A percentile compares a stretch with the other conserved stretches of the same genome.
phyloP scores from a whole-genome alignment of 371 early-diverging fungal species.

The Actinomortierella ambigua region DNA sequence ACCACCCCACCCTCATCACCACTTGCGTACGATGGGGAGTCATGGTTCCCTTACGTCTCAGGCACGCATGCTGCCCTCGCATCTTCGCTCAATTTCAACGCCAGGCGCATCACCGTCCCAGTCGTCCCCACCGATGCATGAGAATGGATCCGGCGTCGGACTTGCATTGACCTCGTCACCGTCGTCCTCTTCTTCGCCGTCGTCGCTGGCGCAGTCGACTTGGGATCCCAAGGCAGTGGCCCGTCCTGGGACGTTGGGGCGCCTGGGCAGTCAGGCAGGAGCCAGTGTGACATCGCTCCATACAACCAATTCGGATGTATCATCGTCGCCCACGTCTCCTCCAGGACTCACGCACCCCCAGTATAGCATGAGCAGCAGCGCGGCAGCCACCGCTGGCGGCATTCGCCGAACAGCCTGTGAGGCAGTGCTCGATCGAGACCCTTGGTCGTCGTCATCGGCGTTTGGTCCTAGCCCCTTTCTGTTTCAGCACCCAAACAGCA shows the following conservation, averaged over 20 bases:
- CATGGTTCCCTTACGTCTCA: constrained; percentile 22
- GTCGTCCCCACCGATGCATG: constrained; percentile 17
- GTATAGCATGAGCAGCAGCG: constrained; percentile 9
- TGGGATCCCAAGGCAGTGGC: constrained; percentile 33
- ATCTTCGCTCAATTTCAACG: constrained; percentile 35
- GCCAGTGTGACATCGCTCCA: constrained; percentile 30
- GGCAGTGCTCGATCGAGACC: constrained; percentile 12
- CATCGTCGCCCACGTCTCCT: constrained; percentile 39
- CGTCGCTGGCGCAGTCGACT: background rate
- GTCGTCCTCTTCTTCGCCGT: constrained; percentile 1
- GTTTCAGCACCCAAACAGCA: no score
- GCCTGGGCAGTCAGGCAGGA: constrained; percentile 38
- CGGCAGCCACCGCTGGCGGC: background rate
- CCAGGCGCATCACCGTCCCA: constrained; percentile 27
- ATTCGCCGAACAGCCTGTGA: constrained; percentile 10
- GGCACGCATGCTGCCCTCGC: constrained; percentile 41
- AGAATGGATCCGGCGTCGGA: constrained; percentile 4
- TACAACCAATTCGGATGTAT: constrained; percentile 16
- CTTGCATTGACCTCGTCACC: constrained; percentile 20
- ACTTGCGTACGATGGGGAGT: constrained; percentile 35
- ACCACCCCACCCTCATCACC: constrained; percentile 11
- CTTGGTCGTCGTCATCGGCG: constrained; percentile 17
- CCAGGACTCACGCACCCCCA: constrained; percentile 3
- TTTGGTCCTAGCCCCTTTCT: no score
- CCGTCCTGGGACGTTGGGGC: constrained; percentile 27